Evolutionary conservation across 768 basidiomycete genomes (phyloP), one percentile per base, ranked within the genome.

Genomic region (Termitomyces sp.): DNA sequence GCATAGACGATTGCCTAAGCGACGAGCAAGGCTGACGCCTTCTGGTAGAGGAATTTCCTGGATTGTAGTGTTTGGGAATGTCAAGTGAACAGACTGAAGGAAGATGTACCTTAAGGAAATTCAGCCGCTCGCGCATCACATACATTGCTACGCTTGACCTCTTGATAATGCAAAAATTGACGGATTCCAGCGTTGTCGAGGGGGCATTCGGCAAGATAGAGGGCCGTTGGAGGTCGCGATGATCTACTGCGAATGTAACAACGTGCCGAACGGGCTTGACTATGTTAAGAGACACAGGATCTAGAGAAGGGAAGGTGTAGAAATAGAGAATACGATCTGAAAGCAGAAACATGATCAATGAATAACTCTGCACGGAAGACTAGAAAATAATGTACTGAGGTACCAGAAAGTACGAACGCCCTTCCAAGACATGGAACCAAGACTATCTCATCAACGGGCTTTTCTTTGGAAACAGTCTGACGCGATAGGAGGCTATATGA

Each of bases 251-350:
- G 61, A 96, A 85, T 0, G 88, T 77, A 20, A 89, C 73, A 4
- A 92, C 88, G 58, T 94, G 86, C 46, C 93, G 82, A 24, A 98
- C 78, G 2, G 94, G 88, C 57, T 88, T 88, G 60, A 91, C 85
- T 16, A 73, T 62, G 12, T 73, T 77, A 4, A 74, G 72, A 6
- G 85, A 78, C 0, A 91, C 78, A 1, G 84, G 81, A 58, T 94
- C 91, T 20, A 98, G 80, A 4, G 85, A 82, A 1, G 96, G 94
- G 1, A 95, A 75, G 0, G 84, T 80, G 63, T 91, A 90, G 67
- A 97, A 87, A 67, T 89, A 82, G 4, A 98, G 72, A 61, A 85
- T 82, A 59, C 77, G 80, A 58, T 86, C 87, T 79, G 54, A 16
- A 42, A 26, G n/a, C n/a, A 14, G 14, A 51, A 9, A 43, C 28